Base-by-base conservation (phyloP, 2,329 filamentous ascomycete genomes). In the Fusarium nygamai region DNA sequence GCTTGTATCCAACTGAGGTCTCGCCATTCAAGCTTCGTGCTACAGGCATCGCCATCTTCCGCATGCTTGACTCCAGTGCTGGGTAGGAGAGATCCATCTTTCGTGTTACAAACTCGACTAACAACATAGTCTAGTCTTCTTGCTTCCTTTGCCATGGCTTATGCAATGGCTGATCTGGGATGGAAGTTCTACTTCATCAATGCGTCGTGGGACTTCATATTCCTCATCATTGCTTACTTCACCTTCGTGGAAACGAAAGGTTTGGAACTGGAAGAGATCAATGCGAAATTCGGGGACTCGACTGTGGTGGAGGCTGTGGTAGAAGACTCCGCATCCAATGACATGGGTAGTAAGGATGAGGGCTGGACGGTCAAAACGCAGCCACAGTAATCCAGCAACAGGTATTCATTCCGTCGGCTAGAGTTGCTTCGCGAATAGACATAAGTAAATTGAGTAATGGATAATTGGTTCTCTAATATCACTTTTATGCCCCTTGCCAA, bases 101-200 rank as follows among this genome's bases (percentile, higher is more conserved):
- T 27, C 7, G 8, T 22, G 8, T 17, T 11, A 2, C 2, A 17
- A 34, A 2, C 12, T 4, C 4, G 2, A 33, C 50, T 53, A 22
- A 53, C n/a, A 27, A 6, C 3, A 22, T 22, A 1, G 36, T 16
- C 2, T 27, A 61, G 58, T 27, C 43, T 61, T 8, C 36, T 61
- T 20, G 58, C 58, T 2, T 61, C 58, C 12, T 61, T 61, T 24
- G 58, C 58, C 11, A 61, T 61, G 58, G 58, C 58, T 8, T 61
- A 61, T 24, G 58, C 58, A 19, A 61, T 61, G 58, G 58, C 58
- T 9, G 47, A 61, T 27, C 47, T 61, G 14, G 58, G 47, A 3
- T 61, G 58, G 58, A 61, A 61, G 13, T 61, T 61, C n/a, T 61
- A 61, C 24, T 56, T 61, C 19, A 61, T 61, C 12, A 61, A 61